Conservation (phyloP, 306 rosid genomes). For the Vicia sativa region DNA sequence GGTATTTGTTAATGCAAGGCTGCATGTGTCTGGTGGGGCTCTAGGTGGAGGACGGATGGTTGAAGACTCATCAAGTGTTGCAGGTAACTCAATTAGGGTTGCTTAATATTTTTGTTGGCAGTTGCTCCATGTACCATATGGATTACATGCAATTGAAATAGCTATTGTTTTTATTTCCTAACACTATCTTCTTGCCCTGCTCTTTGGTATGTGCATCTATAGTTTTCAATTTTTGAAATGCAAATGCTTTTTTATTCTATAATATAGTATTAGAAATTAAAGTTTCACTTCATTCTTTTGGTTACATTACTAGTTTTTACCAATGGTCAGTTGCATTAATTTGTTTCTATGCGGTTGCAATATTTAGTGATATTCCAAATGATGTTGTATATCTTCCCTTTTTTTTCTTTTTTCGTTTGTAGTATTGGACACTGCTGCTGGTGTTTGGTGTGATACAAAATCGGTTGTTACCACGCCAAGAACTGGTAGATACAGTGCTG, state of each 20-base stretch:
- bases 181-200: conserved; percentile 7
- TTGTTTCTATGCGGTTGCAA: conserved; percentile 25
- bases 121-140: conserved; percentile 1
- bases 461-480: conserved; percentile 96
- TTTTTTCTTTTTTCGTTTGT: conserved; percentile 30
- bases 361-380: conserved; percentile 1
- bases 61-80: conserved; percentile 97
- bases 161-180: conserved; percentile 19
- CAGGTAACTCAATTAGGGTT: conserved; percentile 67
- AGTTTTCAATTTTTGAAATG: neutral
- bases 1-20: conserved; percentile 99
- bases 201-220: neutral
- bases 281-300: conserved; percentile 3
- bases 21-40: conserved; percentile 99
- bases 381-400: conserved; percentile 34
- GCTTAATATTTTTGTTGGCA: conserved; percentile 31
- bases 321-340: conserved; percentile 5
- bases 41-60: conserved; percentile 99
- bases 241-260: neutral
- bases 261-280: conserved; percentile 8
- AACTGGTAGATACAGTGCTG: conserved; percentile 97
- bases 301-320: neutral
- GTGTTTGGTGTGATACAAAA: conserved; percentile 98
- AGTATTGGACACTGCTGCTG: conserved; percentile 99
- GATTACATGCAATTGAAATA: conserved; percentile 25